These are phyloP conservation scores for Aquanectria penicillioides DNA, from an alignment of 2,329 filamentous ascomycete species.

Conservation along the genomic window DNA sequence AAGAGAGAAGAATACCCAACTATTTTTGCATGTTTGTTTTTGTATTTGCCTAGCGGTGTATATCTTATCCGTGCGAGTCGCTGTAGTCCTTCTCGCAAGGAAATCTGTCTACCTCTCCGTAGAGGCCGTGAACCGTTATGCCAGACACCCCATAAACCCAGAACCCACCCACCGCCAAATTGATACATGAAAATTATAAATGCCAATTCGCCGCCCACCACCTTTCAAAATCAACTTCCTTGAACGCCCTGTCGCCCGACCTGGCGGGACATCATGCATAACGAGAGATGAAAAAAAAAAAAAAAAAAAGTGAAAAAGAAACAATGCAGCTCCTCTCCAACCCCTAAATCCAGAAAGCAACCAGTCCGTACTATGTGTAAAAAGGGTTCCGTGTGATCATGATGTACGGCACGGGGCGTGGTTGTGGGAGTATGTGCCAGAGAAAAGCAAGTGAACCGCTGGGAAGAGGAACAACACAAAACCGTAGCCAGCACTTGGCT, in stretches of 20 bases:
- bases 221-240: slow-evolving; percentile 10
- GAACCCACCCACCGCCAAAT: slow-evolving; percentile 5
- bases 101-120: slow-evolving; percentile 1
- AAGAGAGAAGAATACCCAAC: slow-evolving; percentile 27
- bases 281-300: too few species aligned
- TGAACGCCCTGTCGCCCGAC: slow-evolving; percentile 33
- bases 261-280: slow-evolving; percentile 30
- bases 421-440: not conserved
- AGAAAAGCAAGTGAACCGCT: slow-evolving; percentile 10
- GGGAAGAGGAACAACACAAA: not conserved
- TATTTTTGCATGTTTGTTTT: slow-evolving; percentile 12
- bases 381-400: slow-evolving; percentile 9
- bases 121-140: not conserved
- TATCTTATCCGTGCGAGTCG: slow-evolving; percentile 9
- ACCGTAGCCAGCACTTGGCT: slow-evolving; percentile 27
- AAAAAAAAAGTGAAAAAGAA: not conserved
- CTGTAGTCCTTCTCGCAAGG: not conserved
- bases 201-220: slow-evolving; percentile 11
- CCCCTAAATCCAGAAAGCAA: slow-evolving; percentile 28
- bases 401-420: slow-evolving; percentile 7
- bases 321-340: not conserved
- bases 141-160: slow-evolving; percentile 8
- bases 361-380: slow-evolving; percentile 6
- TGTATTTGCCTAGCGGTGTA: slow-evolving; percentile 28
- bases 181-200: slow-evolving; percentile 22